These are phyloP conservation scores for Polysphondylium violaceum DNA, from an alignment of 78 protist species.

Conservation along the genomic window DNA sequence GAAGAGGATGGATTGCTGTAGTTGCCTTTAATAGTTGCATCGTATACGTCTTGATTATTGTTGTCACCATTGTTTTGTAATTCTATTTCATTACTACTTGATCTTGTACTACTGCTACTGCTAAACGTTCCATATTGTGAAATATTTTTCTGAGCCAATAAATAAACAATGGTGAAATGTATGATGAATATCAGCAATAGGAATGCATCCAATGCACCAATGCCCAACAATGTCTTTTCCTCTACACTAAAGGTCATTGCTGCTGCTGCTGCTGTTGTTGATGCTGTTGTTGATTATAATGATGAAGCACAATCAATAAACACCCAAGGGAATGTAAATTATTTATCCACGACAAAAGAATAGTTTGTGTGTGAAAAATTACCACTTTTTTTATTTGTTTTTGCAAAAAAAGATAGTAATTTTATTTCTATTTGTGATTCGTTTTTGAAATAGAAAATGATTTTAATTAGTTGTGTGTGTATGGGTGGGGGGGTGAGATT, in stretches of 20 bases:
- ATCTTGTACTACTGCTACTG: not conserved
- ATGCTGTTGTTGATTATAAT: not conserved
- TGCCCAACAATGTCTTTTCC: conserved; percentile 25
- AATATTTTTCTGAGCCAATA: not conserved
- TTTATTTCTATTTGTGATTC: too few species aligned
- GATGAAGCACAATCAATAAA: too few species aligned
- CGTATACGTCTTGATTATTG: not conserved
- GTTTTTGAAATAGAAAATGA: too few species aligned
- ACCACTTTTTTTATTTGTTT: too few species aligned
- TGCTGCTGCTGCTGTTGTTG: not conserved
- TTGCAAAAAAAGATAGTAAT: too few species aligned
- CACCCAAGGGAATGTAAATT: too few species aligned
- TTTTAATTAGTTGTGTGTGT: too few species aligned
- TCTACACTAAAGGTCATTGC: conserved; percentile 51
- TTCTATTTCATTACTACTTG: not conserved
- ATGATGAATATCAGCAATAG: not conserved
- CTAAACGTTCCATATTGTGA: not conserved
- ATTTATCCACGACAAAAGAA: too few species aligned
- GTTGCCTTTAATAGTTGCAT: not conserved
- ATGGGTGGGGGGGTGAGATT: too few species aligned
- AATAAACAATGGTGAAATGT: not conserved
- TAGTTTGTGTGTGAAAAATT: too few species aligned
- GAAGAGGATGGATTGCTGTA: not conserved
- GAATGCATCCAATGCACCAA: conserved; percentile 13
- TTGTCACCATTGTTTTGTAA: not conserved